Conservation (phyloP, 345 rosid genomes). For the Corchorus capsularis region DNA sequence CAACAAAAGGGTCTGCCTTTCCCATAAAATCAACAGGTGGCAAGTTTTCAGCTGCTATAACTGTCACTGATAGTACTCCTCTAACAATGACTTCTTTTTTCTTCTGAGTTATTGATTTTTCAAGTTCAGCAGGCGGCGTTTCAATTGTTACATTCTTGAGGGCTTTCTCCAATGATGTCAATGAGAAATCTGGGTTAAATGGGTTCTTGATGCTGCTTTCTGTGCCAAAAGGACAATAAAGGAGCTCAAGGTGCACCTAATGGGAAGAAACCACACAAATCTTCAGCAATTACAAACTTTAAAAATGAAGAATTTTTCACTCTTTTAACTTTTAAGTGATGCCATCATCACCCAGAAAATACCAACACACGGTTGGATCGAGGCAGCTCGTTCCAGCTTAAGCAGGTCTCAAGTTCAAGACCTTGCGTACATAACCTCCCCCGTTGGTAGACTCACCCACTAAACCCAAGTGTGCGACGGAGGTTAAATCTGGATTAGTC, state of each 20-base stretch:
- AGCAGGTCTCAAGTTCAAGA: too few relatives aligned
- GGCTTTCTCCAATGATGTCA: constrained; percentile 80
- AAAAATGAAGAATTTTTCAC: neutral
- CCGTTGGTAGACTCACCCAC: too few relatives aligned
- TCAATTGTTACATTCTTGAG: constrained; percentile 48
- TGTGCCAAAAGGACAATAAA: constrained; percentile 65
- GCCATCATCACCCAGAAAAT: too few relatives aligned
- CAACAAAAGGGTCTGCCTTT: constrained; percentile 84
- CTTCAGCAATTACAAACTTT: neutral
- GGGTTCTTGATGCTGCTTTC: constrained; percentile 61
- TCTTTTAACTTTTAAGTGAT: neutral
- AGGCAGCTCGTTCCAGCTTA: too few relatives aligned
- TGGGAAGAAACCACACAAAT: constrained; percentile 15
- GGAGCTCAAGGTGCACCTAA: constrained; percentile 86
- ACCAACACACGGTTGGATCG: too few relatives aligned
- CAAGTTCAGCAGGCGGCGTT: constrained; percentile 27
- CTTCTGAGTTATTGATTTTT: constrained; percentile 29
- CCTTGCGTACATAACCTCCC: too few relatives aligned
- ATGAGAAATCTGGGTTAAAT: constrained; percentile 43
- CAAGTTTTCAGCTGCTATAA: constrained; percentile 71
- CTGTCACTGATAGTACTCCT: constrained; percentile 81
- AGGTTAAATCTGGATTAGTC: too few relatives aligned
- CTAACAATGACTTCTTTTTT: constrained; percentile 68
- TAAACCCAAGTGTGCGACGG: too few relatives aligned
- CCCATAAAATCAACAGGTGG: constrained; percentile 76